Percentiles rank a stretch among this genome's conserved stretches.
Conservation (phyloP, 2,329 filamentous ascomycete species). For the Cordyceps sp. region DNA sequence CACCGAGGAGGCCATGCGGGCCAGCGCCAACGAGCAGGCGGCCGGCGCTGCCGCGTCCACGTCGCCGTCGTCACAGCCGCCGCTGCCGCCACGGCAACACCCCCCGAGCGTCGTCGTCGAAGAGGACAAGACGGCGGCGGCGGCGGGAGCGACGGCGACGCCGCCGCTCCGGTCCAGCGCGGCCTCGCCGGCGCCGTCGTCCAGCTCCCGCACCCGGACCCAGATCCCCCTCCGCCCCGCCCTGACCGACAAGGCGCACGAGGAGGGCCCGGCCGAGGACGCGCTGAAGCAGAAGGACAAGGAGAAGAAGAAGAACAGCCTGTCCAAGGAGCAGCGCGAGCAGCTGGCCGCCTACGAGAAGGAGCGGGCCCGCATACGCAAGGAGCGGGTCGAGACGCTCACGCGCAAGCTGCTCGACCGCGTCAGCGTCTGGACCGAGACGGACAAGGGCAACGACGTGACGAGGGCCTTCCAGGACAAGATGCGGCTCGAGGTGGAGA, state of each 20-base stretch:
- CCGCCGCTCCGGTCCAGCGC: constrained; percentile 16
- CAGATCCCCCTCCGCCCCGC: constrained; percentile 66
- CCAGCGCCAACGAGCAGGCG: constrained; percentile 29
- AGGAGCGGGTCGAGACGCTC: constrained; percentile 79
- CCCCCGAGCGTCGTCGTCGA: constrained; percentile 23
- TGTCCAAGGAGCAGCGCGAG: constrained; percentile 86
- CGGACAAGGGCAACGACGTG: constrained; percentile 73
- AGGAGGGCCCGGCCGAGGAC: constrained; percentile 34
- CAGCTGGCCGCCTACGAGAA: constrained; percentile 77
- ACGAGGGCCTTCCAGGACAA: constrained; percentile 86
- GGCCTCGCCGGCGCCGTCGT: constrained; percentile 24
- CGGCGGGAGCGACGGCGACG: constrained; percentile 4
- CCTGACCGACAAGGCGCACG: constrained; percentile 64
- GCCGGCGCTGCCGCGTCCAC: constrained; percentile 5
- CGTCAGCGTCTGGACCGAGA: constrained; percentile 92
- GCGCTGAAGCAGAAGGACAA: constrained; percentile 39
- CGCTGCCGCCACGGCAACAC: neutral
- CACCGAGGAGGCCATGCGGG: constrained; percentile 37
- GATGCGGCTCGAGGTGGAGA: constrained; percentile 86
- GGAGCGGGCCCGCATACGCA: constrained; percentile 67
- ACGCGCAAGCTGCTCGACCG: constrained; percentile 75
- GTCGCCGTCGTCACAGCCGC: constrained; percentile 5
- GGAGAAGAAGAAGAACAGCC: constrained; percentile 74
- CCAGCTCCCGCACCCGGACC: constrained; percentile 23
- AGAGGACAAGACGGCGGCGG: constrained; percentile 15